phyloP scores from a whole-genome alignment of 2,329 filamentous ascomycete genomes.

The Arthrobotrys musiformis region DNA sequence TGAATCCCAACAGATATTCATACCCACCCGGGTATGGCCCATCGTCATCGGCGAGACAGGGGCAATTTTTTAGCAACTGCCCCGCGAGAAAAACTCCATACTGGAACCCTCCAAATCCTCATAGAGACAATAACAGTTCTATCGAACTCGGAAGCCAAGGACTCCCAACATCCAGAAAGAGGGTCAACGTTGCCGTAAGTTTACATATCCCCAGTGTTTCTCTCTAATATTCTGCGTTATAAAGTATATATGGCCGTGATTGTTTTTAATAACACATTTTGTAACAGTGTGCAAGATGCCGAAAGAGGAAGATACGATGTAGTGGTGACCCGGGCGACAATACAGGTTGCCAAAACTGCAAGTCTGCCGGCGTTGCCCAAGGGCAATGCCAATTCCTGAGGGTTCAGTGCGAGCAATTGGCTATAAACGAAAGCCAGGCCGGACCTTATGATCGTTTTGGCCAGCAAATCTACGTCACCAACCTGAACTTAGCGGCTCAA shows the following conservation, averaged over 20 bases:
- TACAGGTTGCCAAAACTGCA: conserved; percentile 84
- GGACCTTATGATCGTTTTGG: conserved; percentile 7
- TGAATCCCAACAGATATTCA: conserved; percentile 9
- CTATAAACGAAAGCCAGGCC: background rate
- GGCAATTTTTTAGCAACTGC: background rate
- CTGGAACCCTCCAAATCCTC: background rate
- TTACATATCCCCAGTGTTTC: conserved; percentile 36
- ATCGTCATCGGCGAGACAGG: background rate
- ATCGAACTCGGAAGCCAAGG: background rate
- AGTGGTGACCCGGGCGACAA: conserved; percentile 83
- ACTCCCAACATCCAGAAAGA: conserved; percentile 55
- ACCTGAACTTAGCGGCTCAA: background rate
- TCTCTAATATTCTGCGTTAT: background rate
- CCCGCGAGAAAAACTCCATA: background rate
- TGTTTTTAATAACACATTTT: background rate
- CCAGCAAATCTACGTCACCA: background rate
- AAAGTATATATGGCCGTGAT: background rate
- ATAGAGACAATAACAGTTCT: background rate
- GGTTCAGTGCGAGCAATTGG: conserved; percentile 65
- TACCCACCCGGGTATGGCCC: conserved; percentile 14
- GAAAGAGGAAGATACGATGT: conserved; percentile 94
- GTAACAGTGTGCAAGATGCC: conserved; percentile 82
- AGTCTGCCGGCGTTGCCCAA: conserved; percentile 73
- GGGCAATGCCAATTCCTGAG: conserved; percentile 79
- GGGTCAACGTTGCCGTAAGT: conserved; percentile 69